A percentile compares a stretch with the other conserved stretches of the same genome.
Evolutionary conservation across 139 green algal genomes (phyloP).

Genomic region (Coccomyxa sp.): DNA sequence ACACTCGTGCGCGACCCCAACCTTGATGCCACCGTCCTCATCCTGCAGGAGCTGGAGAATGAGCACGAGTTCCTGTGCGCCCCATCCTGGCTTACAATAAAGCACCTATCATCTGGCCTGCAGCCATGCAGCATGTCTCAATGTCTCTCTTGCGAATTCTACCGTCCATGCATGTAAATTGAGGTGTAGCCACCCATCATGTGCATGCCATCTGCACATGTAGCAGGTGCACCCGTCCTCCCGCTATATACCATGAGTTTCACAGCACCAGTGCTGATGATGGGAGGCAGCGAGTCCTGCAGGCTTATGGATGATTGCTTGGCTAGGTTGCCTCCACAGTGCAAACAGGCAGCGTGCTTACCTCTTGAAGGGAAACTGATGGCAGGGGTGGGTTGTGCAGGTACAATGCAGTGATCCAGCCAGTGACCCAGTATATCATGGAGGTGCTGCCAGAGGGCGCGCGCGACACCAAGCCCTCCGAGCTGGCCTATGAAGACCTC

Average conservation of each 20-base stretch:
- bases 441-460: constrained; percentile 53
- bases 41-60: constrained; percentile 64
- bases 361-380: too few species aligned
- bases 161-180: not conserved
- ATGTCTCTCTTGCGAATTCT: not conserved
- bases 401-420: constrained; percentile 55
- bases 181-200: not conserved
- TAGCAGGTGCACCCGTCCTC: too few species aligned
- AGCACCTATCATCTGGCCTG: not conserved
- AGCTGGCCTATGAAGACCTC: constrained; percentile 77
- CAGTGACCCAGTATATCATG: constrained; percentile 62
- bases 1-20: constrained; percentile 52
- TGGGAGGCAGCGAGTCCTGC: too few species aligned
- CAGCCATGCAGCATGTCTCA: not conserved
- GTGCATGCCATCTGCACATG: too few species aligned
- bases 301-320: too few species aligned
- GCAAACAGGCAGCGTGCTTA: too few species aligned
- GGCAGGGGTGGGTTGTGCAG: not conserved
- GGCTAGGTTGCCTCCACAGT: too few species aligned
- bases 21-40: constrained; percentile 66
- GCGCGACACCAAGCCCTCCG: constrained; percentile 42
- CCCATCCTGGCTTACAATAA: not conserved
- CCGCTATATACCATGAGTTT: not conserved
- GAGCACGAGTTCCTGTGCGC: constrained; percentile 71
- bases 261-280: too few species aligned